Conservation (phyloP, 176 grass and related monocot genomes). For the Phragmites australis region DNA sequence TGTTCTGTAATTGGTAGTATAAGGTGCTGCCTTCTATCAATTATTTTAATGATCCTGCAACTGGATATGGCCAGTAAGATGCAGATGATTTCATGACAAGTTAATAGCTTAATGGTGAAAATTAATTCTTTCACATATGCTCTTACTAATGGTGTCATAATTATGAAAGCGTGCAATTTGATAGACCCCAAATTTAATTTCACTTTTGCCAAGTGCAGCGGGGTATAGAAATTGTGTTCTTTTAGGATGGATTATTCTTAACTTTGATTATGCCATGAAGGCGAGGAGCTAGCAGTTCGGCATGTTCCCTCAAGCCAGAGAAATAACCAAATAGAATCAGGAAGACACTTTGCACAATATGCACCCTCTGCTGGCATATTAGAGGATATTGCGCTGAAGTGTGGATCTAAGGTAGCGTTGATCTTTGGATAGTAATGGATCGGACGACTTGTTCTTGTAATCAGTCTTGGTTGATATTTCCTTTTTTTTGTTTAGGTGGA, state of each 20-base stretch:
- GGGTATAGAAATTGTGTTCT: background rate
- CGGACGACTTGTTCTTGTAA: conserved; percentile 8
- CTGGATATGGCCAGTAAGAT: background rate
- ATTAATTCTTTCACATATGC: background rate
- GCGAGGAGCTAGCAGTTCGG: conserved; percentile 38
- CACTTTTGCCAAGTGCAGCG: conserved; percentile 3
- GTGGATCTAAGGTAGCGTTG: conserved; percentile 78
- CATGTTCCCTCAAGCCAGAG: conserved; percentile 49
- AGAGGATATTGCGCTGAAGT: conserved; percentile 77
- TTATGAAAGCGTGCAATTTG: background rate
- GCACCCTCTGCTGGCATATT: conserved; percentile 58
- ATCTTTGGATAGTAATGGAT: conserved; percentile 2
- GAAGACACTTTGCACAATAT: conserved; percentile 30
- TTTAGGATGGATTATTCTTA: conserved; percentile 21
- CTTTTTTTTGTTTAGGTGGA: conserved; percentile 70
- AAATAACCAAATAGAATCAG: conserved; percentile 42
- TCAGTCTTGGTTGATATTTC: conserved; percentile 26
- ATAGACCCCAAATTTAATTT: background rate
- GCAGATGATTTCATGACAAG: background rate
- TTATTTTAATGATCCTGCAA: background rate
- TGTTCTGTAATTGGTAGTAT: background rate
- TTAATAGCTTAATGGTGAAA: conserved; percentile 11
- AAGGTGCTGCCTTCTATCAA: background rate
- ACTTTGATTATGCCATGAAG: conserved; percentile 39
- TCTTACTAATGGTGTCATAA: background rate